Evolutionary conservation across 441 rosid genomes (phyloP).

Genomic region (Cnidoscolus chayamansa): DNA sequence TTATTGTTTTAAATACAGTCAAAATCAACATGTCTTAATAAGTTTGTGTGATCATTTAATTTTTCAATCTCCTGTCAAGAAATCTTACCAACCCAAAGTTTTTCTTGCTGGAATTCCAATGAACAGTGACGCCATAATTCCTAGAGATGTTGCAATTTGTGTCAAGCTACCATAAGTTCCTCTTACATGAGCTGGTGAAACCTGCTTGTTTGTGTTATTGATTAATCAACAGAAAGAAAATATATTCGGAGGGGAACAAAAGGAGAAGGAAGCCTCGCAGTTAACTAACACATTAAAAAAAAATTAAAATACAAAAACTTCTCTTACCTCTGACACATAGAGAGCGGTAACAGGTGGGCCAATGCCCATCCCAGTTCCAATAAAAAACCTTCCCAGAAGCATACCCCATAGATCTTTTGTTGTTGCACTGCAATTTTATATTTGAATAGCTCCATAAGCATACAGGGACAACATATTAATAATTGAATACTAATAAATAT

Average conservation of each 20-base stretch:
- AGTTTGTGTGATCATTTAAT: slow-evolving; percentile 1
- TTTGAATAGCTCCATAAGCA: slow-evolving; percentile 21
- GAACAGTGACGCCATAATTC: slow-evolving; percentile 68
- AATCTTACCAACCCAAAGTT: slow-evolving; percentile 68
- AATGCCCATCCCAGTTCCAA: slow-evolving; percentile 92
- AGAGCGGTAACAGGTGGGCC: slow-evolving; percentile 91
- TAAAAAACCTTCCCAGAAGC: slow-evolving; percentile 87
- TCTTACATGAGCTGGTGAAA: slow-evolving; percentile 89
- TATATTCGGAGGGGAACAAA: not conserved
- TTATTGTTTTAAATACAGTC: too few species aligned
- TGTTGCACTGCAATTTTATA: slow-evolving; percentile 55
- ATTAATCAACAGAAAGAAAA: not conserved
- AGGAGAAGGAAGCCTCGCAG: not conserved
- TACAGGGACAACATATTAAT: not conserved
- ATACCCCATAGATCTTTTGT: slow-evolving; percentile 60
- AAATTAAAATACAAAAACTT: slow-evolving; percentile 1
- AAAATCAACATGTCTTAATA: too few species aligned
- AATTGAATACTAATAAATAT: not conserved
- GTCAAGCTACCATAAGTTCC: slow-evolving; percentile 90
- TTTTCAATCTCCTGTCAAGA: slow-evolving; percentile 16
- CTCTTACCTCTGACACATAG: slow-evolving; percentile 82
- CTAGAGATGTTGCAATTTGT: slow-evolving; percentile 79
- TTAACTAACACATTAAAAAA: not conserved
- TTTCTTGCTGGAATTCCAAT: slow-evolving; percentile 80
- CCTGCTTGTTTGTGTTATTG: slow-evolving; percentile 37